These are phyloP conservation scores for Leishmania lainsoni DNA, from an alignment of 208 protist species.

Conservation along the genomic window DNA sequence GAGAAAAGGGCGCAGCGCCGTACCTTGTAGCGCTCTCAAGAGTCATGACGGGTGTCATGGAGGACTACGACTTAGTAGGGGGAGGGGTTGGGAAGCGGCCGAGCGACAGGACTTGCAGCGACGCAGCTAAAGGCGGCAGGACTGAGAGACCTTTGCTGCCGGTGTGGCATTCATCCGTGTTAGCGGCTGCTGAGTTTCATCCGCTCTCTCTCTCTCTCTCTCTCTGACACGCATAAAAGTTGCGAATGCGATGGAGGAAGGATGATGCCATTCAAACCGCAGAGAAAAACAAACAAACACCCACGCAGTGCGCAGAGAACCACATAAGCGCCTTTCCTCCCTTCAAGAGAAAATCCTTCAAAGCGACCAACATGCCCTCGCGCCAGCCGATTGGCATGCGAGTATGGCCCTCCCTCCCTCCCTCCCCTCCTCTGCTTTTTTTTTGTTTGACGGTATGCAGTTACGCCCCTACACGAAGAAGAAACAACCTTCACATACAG, in stretches of 20 bases:
- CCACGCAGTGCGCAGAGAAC: neutral
- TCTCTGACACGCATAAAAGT: neutral
- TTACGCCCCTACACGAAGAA: neutral
- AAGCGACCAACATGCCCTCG: too few species aligned
- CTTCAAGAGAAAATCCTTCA: too few species aligned
- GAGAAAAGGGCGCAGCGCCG: neutral
- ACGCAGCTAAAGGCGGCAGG: neutral
- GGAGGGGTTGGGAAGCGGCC: neutral
- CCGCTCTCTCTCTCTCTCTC: neutral
- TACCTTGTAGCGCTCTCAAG: neutral
- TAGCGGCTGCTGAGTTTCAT: neutral
- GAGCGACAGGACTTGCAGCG: neutral
- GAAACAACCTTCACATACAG: neutral
- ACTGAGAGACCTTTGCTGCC: neutral
- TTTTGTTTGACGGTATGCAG: neutral
- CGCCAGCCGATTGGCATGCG: too few species aligned
- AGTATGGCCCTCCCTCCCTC: too few species aligned
- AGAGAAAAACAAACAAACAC: slow-evolving; percentile 20
- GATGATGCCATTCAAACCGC: neutral
- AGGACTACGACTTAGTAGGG: too few species aligned
- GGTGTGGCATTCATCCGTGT: neutral
- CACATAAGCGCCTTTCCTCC: neutral
- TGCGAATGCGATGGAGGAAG: neutral
- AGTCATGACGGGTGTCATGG: neutral
- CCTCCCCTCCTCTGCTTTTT: too few species aligned